A percentile compares a stretch with the other conserved stretches of the same genome.
Conservation (phyloP, 2,329 filamentous ascomycete species). For the Aspergillus caelatus region DNA sequence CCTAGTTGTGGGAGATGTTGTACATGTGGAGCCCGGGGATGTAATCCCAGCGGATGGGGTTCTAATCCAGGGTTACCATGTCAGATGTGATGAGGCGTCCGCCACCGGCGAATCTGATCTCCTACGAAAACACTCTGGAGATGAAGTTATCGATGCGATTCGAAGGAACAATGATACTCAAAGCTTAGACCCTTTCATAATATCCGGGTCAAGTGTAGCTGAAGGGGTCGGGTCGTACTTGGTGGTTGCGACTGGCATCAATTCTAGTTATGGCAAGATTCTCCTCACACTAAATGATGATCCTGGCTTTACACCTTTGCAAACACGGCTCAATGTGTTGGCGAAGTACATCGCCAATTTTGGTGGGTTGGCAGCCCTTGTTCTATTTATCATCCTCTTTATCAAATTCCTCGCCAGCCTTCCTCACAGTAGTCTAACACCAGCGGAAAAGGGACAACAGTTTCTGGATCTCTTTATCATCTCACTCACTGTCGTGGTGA, state of each 20-base stretch:
- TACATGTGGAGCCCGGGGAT: constrained; percentile 57
- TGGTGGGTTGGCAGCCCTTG: constrained; percentile 64
- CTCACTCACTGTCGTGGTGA: constrained; percentile 59
- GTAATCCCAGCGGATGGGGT: constrained; percentile 67
- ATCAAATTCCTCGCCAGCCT: constrained; percentile 71
- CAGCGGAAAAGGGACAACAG: constrained; percentile 53
- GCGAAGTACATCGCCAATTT: constrained; percentile 75
- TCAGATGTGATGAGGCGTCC: constrained; percentile 27
- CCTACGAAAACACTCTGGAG: constrained; percentile 13
- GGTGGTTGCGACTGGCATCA: constrained; percentile 71
- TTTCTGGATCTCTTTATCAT: constrained; percentile 59
- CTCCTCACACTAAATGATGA: constrained; percentile 75
- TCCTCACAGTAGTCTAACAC: constrained; percentile 44
- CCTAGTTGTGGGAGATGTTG: constrained; percentile 48
- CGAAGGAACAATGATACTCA: constrained; percentile 35
- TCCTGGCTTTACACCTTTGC: constrained; percentile 72
- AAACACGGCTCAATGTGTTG: constrained; percentile 71
- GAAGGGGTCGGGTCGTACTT: constrained; percentile 74
- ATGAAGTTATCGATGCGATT: constrained; percentile 25
- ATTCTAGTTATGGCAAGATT: constrained; percentile 73
- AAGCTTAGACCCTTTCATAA: constrained; percentile 68
- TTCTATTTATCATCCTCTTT: constrained; percentile 71
- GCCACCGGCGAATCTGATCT: constrained; percentile 23
- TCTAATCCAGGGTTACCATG: constrained; percentile 59
- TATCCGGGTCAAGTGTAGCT: constrained; percentile 73